Evolutionary conservation across 768 basidiomycete genomes (phyloP).

Genomic region (Chalciporus sphaerocephalus): DNA sequence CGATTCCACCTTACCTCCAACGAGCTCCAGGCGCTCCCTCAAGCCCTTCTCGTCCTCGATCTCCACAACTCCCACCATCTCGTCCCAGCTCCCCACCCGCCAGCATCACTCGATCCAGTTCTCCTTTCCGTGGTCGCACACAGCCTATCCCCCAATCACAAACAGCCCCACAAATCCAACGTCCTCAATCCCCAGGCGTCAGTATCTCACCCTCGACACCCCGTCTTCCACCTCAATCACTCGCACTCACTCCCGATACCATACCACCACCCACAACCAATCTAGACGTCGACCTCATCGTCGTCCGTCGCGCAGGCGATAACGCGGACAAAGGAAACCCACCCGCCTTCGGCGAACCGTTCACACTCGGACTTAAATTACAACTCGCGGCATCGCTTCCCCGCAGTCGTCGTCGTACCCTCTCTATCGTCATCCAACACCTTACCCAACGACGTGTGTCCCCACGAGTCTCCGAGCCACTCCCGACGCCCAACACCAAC

Average conservation of each 20-base stretch:
- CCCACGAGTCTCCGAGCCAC: constrained; percentile 11
- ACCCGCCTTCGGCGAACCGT: constrained; percentile 53
- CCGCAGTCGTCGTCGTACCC: constrained; percentile 34
- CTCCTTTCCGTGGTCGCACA: constrained; percentile 35
- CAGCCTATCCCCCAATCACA: constrained; percentile 23
- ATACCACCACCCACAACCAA: constrained; percentile 30
- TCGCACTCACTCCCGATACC: background rate
- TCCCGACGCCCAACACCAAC: background rate
- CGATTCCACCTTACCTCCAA: constrained; percentile 75
- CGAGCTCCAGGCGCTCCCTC: constrained; percentile 38
- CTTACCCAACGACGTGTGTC: constrained; percentile 41
- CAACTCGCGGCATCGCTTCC: constrained; percentile 46
- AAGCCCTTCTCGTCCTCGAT: constrained; percentile 50
- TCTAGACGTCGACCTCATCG: constrained; percentile 55
- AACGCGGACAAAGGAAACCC: constrained; percentile 17
- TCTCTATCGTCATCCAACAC: constrained; percentile 64
- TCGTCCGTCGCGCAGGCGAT: constrained; percentile 41
- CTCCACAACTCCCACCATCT: constrained; percentile 48
- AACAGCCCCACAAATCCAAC: constrained; percentile 21
- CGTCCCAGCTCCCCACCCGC: constrained; percentile 57
- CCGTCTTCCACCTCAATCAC: constrained; percentile 18
- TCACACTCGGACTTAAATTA: constrained; percentile 52
- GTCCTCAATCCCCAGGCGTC: constrained; percentile 32
- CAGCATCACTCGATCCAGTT: constrained; percentile 40
- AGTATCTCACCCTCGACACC: constrained; percentile 13